phyloP scores from a whole-genome alignment of 1,139 yeast genomes.

The Casaregolazyma suthepensis region DNA sequence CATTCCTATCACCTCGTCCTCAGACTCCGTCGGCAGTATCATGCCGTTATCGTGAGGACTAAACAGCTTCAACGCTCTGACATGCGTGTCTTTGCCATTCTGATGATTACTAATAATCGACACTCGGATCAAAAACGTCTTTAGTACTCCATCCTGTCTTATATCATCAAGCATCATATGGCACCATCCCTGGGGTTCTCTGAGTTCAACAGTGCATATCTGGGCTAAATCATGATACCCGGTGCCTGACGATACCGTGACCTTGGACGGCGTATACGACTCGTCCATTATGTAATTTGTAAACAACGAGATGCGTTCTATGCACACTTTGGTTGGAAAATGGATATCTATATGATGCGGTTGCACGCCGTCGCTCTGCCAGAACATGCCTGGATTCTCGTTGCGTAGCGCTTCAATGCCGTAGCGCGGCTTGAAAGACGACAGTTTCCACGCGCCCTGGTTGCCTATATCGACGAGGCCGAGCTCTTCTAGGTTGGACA shows the following conservation, averaged over 20 bases:
- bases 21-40: constrained; percentile 11
- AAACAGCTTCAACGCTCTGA: constrained; percentile 62
- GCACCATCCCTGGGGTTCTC: constrained; percentile 83
- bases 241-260: constrained; percentile 72
- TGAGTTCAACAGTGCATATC: constrained; percentile 60
- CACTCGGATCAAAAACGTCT: constrained; percentile 67
- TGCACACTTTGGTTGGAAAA: constrained; percentile 69
- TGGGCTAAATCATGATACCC: constrained; percentile 79
- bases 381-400: constrained; percentile 66
- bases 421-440: constrained; percentile 67
- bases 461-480: constrained; percentile 72
- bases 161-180: constrained; percentile 62
- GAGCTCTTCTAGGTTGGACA: constrained; percentile 42
- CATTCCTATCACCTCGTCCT: constrained; percentile 25
- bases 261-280: constrained; percentile 81
- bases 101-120: constrained; percentile 80
- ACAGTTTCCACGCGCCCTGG: constrained; percentile 79
- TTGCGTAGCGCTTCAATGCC: constrained; percentile 68
- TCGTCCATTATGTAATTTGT: constrained; percentile 68
- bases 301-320: constrained; percentile 68
- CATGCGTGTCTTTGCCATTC: constrained; percentile 93
- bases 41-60: constrained; percentile 32
- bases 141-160: constrained; percentile 49
- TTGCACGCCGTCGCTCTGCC: constrained; percentile 97
- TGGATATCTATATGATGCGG: constrained; percentile 82